Conservation (phyloP, 129 eudicot species). For the Lactuca sativa region DNA sequence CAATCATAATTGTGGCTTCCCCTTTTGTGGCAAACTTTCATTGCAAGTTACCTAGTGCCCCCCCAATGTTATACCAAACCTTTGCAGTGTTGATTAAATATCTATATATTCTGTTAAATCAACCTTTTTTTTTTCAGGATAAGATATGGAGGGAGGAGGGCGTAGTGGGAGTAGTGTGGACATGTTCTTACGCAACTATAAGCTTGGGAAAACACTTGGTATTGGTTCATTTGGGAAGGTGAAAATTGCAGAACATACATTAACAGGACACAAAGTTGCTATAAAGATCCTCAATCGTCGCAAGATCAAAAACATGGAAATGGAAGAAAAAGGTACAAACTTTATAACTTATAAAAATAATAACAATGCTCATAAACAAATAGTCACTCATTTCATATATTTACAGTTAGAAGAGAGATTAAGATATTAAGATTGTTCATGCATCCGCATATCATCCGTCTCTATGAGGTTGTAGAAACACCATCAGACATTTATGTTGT, state of each 20-base stretch:
- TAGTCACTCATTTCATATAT: neutral
- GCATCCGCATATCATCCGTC: constrained; percentile 93
- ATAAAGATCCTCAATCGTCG: constrained; percentile 89
- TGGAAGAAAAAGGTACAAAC: constrained; percentile 86
- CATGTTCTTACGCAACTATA: constrained; percentile 67
- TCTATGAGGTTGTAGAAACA: constrained; percentile 81
- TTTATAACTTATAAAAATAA: neutral
- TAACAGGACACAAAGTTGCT: constrained; percentile 87
- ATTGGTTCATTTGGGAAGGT: constrained; percentile 97
- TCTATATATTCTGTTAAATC: neutral
- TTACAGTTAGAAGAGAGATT: constrained; percentile 80
- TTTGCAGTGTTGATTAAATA: neutral
- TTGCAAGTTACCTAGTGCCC: constrained; percentile 20
- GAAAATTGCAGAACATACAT: constrained; percentile 79
- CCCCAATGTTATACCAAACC: neutral
- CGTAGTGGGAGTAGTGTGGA: constrained; percentile 66
- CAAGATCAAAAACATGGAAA: constrained; percentile 83
- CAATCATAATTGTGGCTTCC: neutral
- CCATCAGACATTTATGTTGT: constrained; percentile 67
- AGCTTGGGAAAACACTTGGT: constrained; percentile 90
- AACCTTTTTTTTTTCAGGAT: constrained; percentile 20
- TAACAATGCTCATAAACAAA: neutral
- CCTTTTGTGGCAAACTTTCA: constrained; percentile 8
- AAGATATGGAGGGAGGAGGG: constrained; percentile 75
- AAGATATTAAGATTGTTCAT: constrained; percentile 69